Percentiles rank a stretch among this genome's conserved stretches.
Evolutionary conservation across 2,329 filamentous ascomycete species (phyloP).

Genomic region (Neofusicoccum ribis): DNA sequence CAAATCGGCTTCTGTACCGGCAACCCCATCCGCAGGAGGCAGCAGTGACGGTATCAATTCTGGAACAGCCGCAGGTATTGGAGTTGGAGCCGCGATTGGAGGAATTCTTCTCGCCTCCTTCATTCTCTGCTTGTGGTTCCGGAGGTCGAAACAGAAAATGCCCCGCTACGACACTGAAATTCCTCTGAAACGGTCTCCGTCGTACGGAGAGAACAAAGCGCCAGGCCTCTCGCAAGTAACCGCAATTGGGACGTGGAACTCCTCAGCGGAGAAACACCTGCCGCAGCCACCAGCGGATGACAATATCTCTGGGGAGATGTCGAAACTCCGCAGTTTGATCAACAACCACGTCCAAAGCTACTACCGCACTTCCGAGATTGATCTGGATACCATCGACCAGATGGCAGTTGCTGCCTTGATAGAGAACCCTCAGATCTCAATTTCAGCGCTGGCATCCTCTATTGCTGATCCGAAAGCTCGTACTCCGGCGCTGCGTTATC

Average conservation of each 20-base stretch:
- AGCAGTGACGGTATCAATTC: background rate
- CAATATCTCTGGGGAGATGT: slow-evolving; percentile 32
- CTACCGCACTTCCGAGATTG: slow-evolving; percentile 31
- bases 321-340: slow-evolving; percentile 34
- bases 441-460: slow-evolving; percentile 29
- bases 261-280: slow-evolving; percentile 21
- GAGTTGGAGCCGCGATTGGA: slow-evolving; percentile 36
- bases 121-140: slow-evolving; percentile 27
- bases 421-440: slow-evolving; percentile 23
- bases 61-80: slow-evolving; percentile 37
- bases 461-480: slow-evolving; percentile 30
- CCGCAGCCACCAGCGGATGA: slow-evolving; percentile 38
- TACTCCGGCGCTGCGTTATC: slow-evolving; percentile 32
- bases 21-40: background rate
- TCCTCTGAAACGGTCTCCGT: background rate
- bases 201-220: background rate
- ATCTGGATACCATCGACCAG: slow-evolving; percentile 26
- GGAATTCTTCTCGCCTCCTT: slow-evolving; percentile 31
- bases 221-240: background rate
- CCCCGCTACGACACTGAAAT: background rate
- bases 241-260: background rate
- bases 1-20: no score
- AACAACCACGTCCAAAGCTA: slow-evolving; percentile 41
- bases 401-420: slow-evolving; percentile 30
- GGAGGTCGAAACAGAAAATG: slow-evolving; percentile 21